Evolutionary conservation across 1,284 basidiomycete genomes (phyloP), one percentile per base, ranked within the genome.

Genomic region (Rhodotorula sp.): DNA sequence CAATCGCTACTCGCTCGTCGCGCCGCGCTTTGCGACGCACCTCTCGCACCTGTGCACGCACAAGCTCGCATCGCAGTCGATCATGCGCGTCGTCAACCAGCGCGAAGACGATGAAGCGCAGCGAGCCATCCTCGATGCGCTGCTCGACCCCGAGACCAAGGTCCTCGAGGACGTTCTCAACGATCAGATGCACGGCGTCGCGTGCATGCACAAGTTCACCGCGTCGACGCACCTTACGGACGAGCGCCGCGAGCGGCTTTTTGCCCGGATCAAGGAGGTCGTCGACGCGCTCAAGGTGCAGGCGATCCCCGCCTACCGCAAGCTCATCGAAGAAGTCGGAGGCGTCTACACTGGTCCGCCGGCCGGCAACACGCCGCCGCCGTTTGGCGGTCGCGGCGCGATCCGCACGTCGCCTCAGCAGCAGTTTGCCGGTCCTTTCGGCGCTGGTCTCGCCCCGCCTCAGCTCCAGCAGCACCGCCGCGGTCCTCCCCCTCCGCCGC

Each of bases 1-100:
- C 1, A 96, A 94, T 7, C 87, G 97, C 55, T 98, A 96, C 84
- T 89, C 90, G 65, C 85, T 99, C 61, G 85, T 99, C 55, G 93
- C 96, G 1, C 93, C 93, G 61, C 91, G 96, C 55, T 96, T 99
- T 81, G 92, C 92, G 0, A 93, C 97, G 53, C 95, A 99, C 81
- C 86, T 99, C 50, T 92, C 92, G 3, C 94, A 97, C 81, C 85
- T 99, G 68, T 97, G 95, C 84, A 97, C 95, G 1, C 97, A 99
- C 85, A 99, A 99, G 84, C 83, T 99, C 72, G 96, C 97, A 0
- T 96, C 93, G 2, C 85, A 94, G 75, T 97, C 95, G 0, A 92
- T 99, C 50, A 85, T 98, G 74, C 87, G 95, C 77, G 73, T 84
- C 64, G 70, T 84, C 62, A 80, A 77, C 48, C 83, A 84, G 70